phyloP scores from a whole-genome alignment of 257 asterid genomes.

The Solanum lycopersicoides region DNA sequence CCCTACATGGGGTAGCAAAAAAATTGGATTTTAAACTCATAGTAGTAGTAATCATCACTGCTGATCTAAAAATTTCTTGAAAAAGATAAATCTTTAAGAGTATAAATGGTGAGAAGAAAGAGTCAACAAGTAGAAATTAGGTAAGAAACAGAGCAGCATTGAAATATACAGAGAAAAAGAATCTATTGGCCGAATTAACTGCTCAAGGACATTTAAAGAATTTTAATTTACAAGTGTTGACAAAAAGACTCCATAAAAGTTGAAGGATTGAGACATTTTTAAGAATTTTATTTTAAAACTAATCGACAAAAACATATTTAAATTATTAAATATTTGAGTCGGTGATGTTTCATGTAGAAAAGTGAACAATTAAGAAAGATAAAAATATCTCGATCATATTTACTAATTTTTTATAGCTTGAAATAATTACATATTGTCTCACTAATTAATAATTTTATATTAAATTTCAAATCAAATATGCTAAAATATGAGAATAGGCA shows the following conservation, averaged over 20 bases:
- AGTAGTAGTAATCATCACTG: neutral
- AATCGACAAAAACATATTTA: too few relatives aligned
- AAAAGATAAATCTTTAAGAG: neutral
- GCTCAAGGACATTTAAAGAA: neutral
- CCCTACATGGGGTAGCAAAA: constrained; percentile 5
- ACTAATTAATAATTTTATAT: too few relatives aligned
- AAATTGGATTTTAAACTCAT: constrained; percentile 22
- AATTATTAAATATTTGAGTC: too few relatives aligned
- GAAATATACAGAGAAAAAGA: neutral
- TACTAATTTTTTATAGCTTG: too few relatives aligned
- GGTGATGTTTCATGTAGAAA: too few relatives aligned
- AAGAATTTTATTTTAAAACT: neutral
- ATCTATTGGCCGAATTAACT: neutral
- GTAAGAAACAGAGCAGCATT: neutral
- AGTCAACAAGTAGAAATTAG: neutral
- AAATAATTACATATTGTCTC: too few relatives aligned
- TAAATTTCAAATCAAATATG: too few relatives aligned
- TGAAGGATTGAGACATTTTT: neutral
- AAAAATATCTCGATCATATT: too few relatives aligned
- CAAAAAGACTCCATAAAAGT: neutral
- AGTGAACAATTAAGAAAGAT: too few relatives aligned
- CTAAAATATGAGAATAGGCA: too few relatives aligned
- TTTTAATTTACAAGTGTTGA: neutral
- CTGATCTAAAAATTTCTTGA: neutral
- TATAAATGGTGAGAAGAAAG: neutral